Evolutionary conservation across 148 eudicot genomes (phyloP).

Genomic region (Gaultheria prostrata): DNA sequence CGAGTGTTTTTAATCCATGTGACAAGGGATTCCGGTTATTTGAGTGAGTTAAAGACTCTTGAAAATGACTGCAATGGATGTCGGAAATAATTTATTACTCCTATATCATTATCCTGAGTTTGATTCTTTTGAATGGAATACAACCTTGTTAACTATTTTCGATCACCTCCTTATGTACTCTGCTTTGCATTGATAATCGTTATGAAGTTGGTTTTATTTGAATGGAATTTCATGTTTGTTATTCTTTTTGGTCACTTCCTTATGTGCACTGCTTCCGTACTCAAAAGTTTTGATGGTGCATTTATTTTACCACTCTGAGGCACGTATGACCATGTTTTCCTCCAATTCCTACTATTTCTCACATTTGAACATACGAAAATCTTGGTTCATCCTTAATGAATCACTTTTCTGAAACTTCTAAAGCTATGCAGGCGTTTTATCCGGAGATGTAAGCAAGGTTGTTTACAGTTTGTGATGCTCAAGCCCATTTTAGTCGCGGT

Average conservation of each 20-base stretch:
- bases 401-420: conserved; percentile 14
- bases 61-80: background rate
- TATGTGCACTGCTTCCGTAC: background rate
- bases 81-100: background rate
- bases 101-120: background rate
- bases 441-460: conserved; percentile 95
- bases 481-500: conserved; percentile 82
- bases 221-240: background rate
- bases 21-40: background rate
- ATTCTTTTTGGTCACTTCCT: background rate
- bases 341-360: background rate
- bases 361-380: background rate
- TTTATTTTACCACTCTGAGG: background rate
- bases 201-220: background rate
- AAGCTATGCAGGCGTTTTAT: conserved; percentile 79
- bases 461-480: conserved; percentile 95
- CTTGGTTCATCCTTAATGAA: conserved; percentile 7
- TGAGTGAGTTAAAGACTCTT: background rate
- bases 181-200: background rate
- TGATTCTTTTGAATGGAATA: background rate
- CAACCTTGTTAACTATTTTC: background rate
- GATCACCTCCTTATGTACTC: background rate
- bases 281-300: background rate
- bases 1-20: conserved; percentile 5
- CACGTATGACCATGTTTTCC: background rate